Percentiles rank a stretch among this genome's conserved stretches.
phyloP scores from a whole-genome alignment of 2,329 filamentous ascomycete species.

The Neurospora sp. region DNA sequence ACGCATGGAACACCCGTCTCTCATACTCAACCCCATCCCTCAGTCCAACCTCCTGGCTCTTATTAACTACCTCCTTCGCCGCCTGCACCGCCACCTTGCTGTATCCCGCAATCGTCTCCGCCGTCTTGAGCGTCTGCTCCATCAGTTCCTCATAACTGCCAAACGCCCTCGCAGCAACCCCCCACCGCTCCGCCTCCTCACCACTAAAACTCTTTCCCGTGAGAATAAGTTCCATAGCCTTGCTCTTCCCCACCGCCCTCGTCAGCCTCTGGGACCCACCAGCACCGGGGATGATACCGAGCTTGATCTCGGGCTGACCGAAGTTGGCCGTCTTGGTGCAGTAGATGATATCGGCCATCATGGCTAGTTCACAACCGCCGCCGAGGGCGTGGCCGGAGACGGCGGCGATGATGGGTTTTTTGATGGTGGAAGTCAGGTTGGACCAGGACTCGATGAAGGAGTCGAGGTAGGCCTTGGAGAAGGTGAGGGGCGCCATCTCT shows the following conservation, averaged over 20 bases:
- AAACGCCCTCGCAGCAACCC: slow-evolving; percentile 76
- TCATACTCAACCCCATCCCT: slow-evolving; percentile 92
- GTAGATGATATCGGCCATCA: slow-evolving; percentile 97
- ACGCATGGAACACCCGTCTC: slow-evolving; percentile 79
- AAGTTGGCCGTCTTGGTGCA: slow-evolving; percentile 80
- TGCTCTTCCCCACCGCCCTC: slow-evolving; percentile 70
- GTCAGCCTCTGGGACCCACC: slow-evolving; percentile 87
- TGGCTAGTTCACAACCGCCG: slow-evolving; percentile 89
- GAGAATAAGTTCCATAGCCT: slow-evolving; percentile 84
- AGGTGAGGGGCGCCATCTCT: slow-evolving; percentile 91
- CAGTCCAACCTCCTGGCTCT: slow-evolving; percentile 85
- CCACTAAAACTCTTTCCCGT: slow-evolving; percentile 80
- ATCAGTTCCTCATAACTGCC: slow-evolving; percentile 73
- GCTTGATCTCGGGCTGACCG: slow-evolving; percentile 93
- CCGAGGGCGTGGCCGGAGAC: slow-evolving; percentile 92
- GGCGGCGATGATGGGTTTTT: slow-evolving; percentile 89
- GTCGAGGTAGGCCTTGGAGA: slow-evolving; percentile 74
- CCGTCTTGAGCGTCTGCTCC: slow-evolving; percentile 70
- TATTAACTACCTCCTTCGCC: slow-evolving; percentile 97
- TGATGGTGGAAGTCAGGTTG: slow-evolving; percentile 68
- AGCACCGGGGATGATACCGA: slow-evolving; percentile 85
- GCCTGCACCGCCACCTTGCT: slow-evolving; percentile 81
- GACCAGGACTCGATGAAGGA: slow-evolving; percentile 98
- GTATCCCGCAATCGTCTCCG: slow-evolving; percentile 81
- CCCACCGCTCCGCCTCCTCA: slow-evolving; percentile 79